Evolutionary conservation across 345 rosid genomes (phyloP).

Genomic region (Linum usitatissimum): DNA sequence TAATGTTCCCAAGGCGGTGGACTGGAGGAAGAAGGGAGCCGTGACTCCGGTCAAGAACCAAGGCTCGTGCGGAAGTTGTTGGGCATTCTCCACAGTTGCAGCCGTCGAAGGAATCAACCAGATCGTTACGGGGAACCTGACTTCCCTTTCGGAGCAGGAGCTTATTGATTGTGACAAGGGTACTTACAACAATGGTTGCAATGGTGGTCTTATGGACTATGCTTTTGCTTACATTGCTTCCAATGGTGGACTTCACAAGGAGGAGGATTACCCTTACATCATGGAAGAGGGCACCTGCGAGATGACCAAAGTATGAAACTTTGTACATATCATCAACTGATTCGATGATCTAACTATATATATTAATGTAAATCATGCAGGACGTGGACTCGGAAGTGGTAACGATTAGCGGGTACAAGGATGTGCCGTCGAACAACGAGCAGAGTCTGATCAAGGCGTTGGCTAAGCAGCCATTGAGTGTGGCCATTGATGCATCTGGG

Average conservation of each 20-base stretch:
- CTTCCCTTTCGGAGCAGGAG: conserved; percentile 51
- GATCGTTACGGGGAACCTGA: conserved; percentile 46
- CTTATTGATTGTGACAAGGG: conserved; percentile 40
- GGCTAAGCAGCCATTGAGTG: conserved; percentile 46
- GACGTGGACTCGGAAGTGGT: conserved; percentile 35
- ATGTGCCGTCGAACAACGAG: conserved; percentile 39
- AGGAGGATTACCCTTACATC: conserved; percentile 55
- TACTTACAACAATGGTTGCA: conserved; percentile 40
- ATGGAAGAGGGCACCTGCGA: conserved; percentile 58
- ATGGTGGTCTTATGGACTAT: conserved; percentile 56
- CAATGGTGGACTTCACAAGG: conserved; percentile 48
- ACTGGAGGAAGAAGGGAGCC: conserved; percentile 79
- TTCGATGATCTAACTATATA: neutral
- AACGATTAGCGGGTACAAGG: conserved; percentile 40
- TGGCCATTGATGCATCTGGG: conserved; percentile 50
- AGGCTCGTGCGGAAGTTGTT: conserved; percentile 67
- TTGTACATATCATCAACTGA: neutral
- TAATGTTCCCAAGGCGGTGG: conserved; percentile 47
- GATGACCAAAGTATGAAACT: conserved; percentile 23
- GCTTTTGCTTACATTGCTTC: conserved; percentile 36
- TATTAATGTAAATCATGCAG: neutral
- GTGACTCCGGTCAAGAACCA: conserved; percentile 68
- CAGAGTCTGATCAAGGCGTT: conserved; percentile 40
- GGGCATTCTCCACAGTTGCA: conserved; percentile 64
- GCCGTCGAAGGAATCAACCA: conserved; percentile 59